These are phyloP conservation scores for Fusarium marasasianum DNA, from an alignment of 2,329 filamentous ascomycete species.

Conservation along the genomic window DNA sequence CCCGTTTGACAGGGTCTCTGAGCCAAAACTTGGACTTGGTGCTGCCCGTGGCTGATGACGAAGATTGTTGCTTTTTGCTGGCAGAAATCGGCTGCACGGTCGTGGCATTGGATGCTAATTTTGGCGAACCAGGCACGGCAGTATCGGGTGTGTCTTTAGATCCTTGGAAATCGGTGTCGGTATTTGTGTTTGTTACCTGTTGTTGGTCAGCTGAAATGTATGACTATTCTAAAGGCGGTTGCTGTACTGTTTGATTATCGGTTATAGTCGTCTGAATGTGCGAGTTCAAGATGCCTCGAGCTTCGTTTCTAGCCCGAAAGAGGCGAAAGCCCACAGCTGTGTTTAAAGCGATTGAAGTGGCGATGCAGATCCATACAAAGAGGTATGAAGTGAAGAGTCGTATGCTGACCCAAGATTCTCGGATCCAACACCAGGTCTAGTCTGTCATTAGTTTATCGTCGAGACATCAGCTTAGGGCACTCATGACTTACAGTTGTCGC, in stretches of 20 bases:
- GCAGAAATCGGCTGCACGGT: neutral
- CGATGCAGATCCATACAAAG: neutral
- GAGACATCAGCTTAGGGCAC: accelerated
- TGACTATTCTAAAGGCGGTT: accelerated
- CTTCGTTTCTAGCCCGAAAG: neutral
- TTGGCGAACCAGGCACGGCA: accelerated
- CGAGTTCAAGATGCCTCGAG: neutral
- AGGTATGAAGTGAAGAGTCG: neutral
- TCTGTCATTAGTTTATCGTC: neutral
- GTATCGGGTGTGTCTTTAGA: accelerated
- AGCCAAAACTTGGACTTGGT: neutral
- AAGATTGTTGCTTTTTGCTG: neutral
- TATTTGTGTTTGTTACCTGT: neutral
- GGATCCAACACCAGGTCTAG: neutral
- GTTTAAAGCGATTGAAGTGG: neutral
- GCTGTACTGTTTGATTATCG: neutral
- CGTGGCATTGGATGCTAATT: neutral
- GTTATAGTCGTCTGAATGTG: neutral
- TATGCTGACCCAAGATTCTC: neutral
- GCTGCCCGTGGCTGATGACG: accelerated
- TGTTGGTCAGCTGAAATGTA: neutral
- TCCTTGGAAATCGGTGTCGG: neutral
- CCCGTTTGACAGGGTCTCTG: neutral
- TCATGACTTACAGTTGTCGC: neutral
- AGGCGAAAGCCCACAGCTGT: neutral